Percentiles rank a stretch among this genome's conserved stretches.
Conservation (phyloP, 352 stramenopile species). For the Globisporangium megalacanthum region DNA sequence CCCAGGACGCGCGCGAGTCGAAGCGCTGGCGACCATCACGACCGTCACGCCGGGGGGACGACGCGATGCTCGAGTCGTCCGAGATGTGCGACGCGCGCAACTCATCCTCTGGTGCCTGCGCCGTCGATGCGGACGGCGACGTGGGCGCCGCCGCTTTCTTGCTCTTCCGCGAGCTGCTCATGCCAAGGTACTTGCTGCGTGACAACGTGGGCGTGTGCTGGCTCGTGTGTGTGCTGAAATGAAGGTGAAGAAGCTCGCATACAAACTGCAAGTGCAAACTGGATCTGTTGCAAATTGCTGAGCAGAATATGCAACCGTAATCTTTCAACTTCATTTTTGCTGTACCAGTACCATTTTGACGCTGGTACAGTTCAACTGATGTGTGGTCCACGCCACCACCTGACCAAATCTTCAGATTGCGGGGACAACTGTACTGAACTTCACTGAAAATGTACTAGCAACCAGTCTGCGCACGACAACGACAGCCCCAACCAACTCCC, state of each 20-base stretch:
- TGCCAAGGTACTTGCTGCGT: background rate
- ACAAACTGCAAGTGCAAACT: background rate
- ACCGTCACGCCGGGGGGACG: conserved; percentile 36
- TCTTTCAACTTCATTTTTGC: too few relatives aligned
- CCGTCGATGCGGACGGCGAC: conserved; percentile 8
- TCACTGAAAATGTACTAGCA: too few relatives aligned
- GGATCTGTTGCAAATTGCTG: too few relatives aligned
- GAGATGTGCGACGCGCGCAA: conserved; percentile 22
- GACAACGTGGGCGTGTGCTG: background rate
- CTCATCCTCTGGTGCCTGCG: conserved; percentile 1
- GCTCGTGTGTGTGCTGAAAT: background rate
- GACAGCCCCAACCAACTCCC: too few relatives aligned
- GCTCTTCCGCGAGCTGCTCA: conserved; percentile 3
- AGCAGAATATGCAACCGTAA: background rate
- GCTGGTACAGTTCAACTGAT: too few relatives aligned
- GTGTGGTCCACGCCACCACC: too few relatives aligned
- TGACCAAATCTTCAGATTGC: too few relatives aligned
- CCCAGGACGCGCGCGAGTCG: conserved; percentile 80
- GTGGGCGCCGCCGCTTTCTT: conserved; percentile 1
- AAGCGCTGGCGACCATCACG: conserved; percentile 59
- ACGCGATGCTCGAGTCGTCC: conserved; percentile 49
- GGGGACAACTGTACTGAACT: too few relatives aligned
- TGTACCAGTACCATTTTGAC: too few relatives aligned
- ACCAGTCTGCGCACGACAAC: too few relatives aligned
- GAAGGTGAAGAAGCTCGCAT: background rate